Base-by-base conservation (phyloP, 106 monocot species). In the Acorus gramineus region DNA sequence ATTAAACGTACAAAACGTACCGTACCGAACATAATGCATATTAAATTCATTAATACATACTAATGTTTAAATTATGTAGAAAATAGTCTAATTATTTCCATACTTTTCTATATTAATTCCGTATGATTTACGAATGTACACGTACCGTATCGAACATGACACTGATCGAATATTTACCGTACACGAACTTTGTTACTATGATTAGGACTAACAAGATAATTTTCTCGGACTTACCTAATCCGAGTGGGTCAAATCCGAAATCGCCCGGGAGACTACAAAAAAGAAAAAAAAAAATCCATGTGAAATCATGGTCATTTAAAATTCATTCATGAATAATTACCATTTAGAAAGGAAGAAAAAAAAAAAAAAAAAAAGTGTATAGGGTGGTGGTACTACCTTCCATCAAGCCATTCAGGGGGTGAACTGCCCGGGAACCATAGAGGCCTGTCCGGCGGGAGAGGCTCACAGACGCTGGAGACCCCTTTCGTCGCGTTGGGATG, bases 351-450 rank as follows among this genome's bases (percentile, higher is more conserved):
- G 7, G n/a, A 2, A 6, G 11, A 4, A 44, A 9, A 14, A 7
- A 59, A 8, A 9, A 42, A 7, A 11, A 8, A 7, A 53, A 53
- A 66, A 8, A 55, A 11, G 44, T 43, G 44, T 8, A 52, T 13
- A 10, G 11, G 42, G 45, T 42, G 7, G 7, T 14, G 9, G 46
- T 13, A 5, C 54, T 66, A 89, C 93, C 89, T 93, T 67, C 93
- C 93, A 71, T 94, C 93, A 62, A 94, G 89, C 93, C 93, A 94
- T 57, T 80, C 65, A 11, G 93, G 90, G 55, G 93, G 86, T 8
- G 86, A 84, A 67, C 86, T 94, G 28, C 93, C 93, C 12, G 90
- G 86, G 73, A 94, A 94, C 93, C 89, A 90, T 8, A 86, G 55
- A 56, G 93, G 89, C 70, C 93, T 79, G 57, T 93, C 93, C 3